Percentiles rank a stretch among this genome's conserved stretches.
Conservation (phyloP, 1,284 basidiomycete species). For the Austroboletus niveus region DNA sequence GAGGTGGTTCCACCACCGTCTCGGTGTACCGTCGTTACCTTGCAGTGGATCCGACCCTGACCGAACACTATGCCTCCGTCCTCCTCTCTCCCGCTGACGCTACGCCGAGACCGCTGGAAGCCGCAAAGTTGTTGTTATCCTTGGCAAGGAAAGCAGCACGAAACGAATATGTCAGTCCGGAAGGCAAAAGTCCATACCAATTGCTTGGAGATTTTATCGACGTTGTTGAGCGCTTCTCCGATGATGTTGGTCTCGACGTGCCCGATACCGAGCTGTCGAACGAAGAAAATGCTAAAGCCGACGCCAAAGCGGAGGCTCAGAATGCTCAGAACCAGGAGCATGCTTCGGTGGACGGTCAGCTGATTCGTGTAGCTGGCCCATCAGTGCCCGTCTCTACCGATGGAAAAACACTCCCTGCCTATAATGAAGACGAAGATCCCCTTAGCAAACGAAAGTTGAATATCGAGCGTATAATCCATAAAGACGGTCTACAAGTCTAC, state of each 20-base stretch:
- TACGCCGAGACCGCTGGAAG: slow-evolving; percentile 84
- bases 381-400: slow-evolving; percentile 53
- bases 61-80: slow-evolving; percentile 80
- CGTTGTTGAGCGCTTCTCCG: slow-evolving; percentile 87
- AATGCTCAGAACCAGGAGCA: slow-evolving; percentile 39
- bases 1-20: slow-evolving; percentile 84
- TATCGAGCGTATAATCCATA: slow-evolving; percentile 81
- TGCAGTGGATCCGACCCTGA: slow-evolving; percentile 79
- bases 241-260: slow-evolving; percentile 90
- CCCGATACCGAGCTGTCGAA: slow-evolving; percentile 65
- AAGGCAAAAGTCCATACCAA: slow-evolving; percentile 96
- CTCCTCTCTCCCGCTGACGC: slow-evolving; percentile 68
- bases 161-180: slow-evolving; percentile 84
- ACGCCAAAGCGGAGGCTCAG: slow-evolving; percentile 42
- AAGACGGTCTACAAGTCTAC: slow-evolving; percentile 86
- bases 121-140: slow-evolving; percentile 86
- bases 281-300: slow-evolving; percentile 42
- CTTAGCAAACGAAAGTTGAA: slow-evolving; percentile 75
- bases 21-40: slow-evolving; percentile 91
- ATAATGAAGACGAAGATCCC: slow-evolving; percentile 84
- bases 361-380: slow-evolving; percentile 77
- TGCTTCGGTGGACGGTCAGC: slow-evolving; percentile 55
- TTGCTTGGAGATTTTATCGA: slow-evolving; percentile 92
- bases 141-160: slow-evolving; percentile 81
- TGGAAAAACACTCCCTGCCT: slow-evolving; percentile 48